Evolutionary conservation across 2,329 filamentous ascomycete species (phyloP), one percentile per base, ranked within the genome.

Genomic region (Colletotrichum acutatum): DNA sequence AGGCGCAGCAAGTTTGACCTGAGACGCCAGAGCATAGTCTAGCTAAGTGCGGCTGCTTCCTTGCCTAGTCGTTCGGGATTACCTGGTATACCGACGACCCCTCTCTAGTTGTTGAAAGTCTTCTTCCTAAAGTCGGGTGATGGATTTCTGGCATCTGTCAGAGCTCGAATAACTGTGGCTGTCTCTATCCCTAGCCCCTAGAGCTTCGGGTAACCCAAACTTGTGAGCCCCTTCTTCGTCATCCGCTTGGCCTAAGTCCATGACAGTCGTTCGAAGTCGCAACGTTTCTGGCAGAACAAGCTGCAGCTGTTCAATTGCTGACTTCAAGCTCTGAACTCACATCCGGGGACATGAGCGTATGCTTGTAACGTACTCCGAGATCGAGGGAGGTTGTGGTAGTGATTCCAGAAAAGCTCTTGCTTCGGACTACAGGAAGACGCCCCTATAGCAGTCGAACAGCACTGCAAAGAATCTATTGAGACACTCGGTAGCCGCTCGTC

Each of bases 1-100:
- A 64, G 61, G 61, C 61, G 61, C 61, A 64, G 61, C 61, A 54
- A 22, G 49, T 32, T 37, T 11, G 46, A 37, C 28, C 42, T 34
- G 30, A 54, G 61, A 64, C 49, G 46, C 28, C 19, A 19, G 12
- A 26, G 22, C 12, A 53, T 49, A 26, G n/a, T 19, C 22, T 26
- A 42, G 12, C 28, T 49, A 9, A 16, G 12, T 34, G 42, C 42
- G 8, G 42, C 42, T 49, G 42, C 42, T 49, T 49, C 42, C 42
- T 49, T 49, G n/a, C 19, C 28, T 30, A 4, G n/a, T 19, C 26
- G 12, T 37, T 28, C 37, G 42, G 42, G 42, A 49, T 49, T 49
- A n/a, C 42, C 19, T 49, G 42, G 42, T 49, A 22, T 49, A 11
- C 42, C 42, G 22, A n/a, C 8, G 42, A 22, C 8, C 12, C 49